Evolutionary conservation across 768 basidiomycete genomes (phyloP).

Genomic region (Cubamyces sp.): DNA sequence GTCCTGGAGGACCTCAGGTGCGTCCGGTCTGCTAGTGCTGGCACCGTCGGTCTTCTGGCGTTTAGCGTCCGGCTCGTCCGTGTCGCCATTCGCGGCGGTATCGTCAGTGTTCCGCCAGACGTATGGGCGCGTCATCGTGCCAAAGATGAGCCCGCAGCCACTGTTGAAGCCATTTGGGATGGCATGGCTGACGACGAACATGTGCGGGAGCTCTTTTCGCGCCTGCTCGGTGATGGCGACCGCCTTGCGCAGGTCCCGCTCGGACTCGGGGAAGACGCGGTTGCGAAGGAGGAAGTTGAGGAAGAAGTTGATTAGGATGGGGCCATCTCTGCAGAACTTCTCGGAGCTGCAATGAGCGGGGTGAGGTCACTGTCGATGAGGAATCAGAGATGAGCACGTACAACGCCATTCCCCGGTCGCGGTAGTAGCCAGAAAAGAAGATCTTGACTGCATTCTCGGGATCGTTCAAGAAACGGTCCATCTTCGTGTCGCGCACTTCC

Average conservation of each 20-base stretch:
- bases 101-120: slow-evolving; percentile 17
- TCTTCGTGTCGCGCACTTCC: slow-evolving; percentile 32
- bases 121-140: slow-evolving; percentile 27
- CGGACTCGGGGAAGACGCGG: slow-evolving; percentile 56
- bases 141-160: slow-evolving; percentile 56
- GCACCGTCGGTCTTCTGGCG: slow-evolving; percentile 28
- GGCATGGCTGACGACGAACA: slow-evolving; percentile 47
- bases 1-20: slow-evolving; percentile 11
- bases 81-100: slow-evolving; percentile 22
- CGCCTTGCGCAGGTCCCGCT: slow-evolving; percentile 51
- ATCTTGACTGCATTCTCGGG: slow-evolving; percentile 61
- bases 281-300: slow-evolving; percentile 62
- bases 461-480: slow-evolving; percentile 60
- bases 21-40: not conserved
- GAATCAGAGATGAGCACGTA: slow-evolving; percentile 35
- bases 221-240: slow-evolving; percentile 48
- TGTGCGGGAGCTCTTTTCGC: slow-evolving; percentile 53
- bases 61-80: slow-evolving; percentile 36
- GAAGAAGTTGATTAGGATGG: slow-evolving; percentile 63
- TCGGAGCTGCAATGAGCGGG: slow-evolving; percentile 42
- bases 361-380: not conserved
- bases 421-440: slow-evolving; percentile 73
- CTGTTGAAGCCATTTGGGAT: slow-evolving; percentile 55
- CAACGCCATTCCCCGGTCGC: slow-evolving; percentile 72
- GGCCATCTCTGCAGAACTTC: slow-evolving; percentile 50